Evolutionary conservation across 495 filamentous ascomycete species (phyloP).

Genomic region (Neurospora sp.): DNA sequence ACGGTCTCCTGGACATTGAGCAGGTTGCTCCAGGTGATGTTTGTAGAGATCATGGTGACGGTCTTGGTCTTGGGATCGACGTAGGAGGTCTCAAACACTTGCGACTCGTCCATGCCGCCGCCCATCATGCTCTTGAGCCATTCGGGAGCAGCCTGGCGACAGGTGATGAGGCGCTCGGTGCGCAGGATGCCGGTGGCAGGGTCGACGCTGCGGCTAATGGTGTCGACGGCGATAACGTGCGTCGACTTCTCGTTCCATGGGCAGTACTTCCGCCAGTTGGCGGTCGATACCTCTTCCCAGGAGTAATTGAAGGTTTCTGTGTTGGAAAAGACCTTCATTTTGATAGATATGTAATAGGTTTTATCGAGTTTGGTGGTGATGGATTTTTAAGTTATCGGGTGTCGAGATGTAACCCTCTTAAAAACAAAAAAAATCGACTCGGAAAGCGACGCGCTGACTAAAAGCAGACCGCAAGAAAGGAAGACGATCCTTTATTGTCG

Average conservation of each 20-base stretch:
- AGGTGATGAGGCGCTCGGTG: slow-evolving; percentile 94
- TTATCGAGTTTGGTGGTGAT: background rate
- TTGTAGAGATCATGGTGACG: slow-evolving; percentile 88
- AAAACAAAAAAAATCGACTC: background rate
- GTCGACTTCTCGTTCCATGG: slow-evolving; percentile 94
- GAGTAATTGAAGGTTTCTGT: slow-evolving; percentile 87
- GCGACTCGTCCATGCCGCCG: slow-evolving; percentile 53
- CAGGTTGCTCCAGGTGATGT: slow-evolving; percentile 82
- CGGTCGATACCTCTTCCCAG: slow-evolving; percentile 97
- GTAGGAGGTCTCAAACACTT: slow-evolving; percentile 91
- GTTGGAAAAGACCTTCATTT: slow-evolving; percentile 92
- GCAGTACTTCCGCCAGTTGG: slow-evolving; percentile 98
- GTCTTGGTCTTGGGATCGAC: slow-evolving; percentile 72
- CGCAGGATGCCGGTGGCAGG: slow-evolving; percentile 77
- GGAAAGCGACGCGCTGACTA: background rate
- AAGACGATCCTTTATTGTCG: background rate
- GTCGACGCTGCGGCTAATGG: slow-evolving; percentile 72
- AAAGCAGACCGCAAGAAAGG: background rate
- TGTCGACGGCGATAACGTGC: slow-evolving; percentile 92
- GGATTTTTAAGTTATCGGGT: background rate
- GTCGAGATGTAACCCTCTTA: background rate
- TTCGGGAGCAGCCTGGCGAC: slow-evolving; percentile 76
- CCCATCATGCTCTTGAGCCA: slow-evolving; percentile 76
- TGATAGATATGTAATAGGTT: background rate
- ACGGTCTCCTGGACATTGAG: slow-evolving; percentile 86